Base-by-base conservation (phyloP, 495 filamentous ascomycete species). In the Penicillium coffeae region DNA sequence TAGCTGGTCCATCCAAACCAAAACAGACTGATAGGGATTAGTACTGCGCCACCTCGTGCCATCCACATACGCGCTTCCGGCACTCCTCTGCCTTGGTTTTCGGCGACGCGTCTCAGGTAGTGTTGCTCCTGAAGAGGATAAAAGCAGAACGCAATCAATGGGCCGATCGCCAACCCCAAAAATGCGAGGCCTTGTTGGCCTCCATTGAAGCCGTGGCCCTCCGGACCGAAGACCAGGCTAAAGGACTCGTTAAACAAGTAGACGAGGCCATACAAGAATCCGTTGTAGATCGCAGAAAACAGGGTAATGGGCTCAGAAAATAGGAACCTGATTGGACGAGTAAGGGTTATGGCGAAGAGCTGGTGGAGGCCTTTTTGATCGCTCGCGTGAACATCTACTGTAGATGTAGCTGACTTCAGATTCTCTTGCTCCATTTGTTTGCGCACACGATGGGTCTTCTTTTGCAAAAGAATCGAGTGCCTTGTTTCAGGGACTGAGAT, bases 51-150 rank as follows among this genome's bases (percentile, higher is more conserved):
- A 10, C 57, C 63, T 1, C 68, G 60, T 2, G 67, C 66, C 61
- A 87, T 80, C 45, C 87, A 87, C 39, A 95, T 76, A 0, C 80
- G 71, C 37, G 68, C 67, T 53, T 81, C 79, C 2, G 81, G 78
- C 4, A 74, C 61, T 14, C 74, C 64, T 8, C 67, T 66, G 8
- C 71, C 68, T 21, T 70, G 65, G 45, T 67, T 60, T 19, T 69
- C 64, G n/a, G 53, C 59, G 3, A 77, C 64, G 37, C 70, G 66
- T 5, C 66, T 68, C 10, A 69, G 66, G 50, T 77, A 78, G 37
- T 66, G 71, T 5, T 68, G 66, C 52, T 78, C 74, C 46, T 77
- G 74, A 38, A 71, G 64, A 0, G 73, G 55, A 55, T 70, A 70
- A 16, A 65, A 60, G 48, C 64, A 44, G 33, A 70, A 68, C 3